Evolutionary conservation across 768 basidiomycete species (phyloP).

Genomic region (Suillus weaverae): DNA sequence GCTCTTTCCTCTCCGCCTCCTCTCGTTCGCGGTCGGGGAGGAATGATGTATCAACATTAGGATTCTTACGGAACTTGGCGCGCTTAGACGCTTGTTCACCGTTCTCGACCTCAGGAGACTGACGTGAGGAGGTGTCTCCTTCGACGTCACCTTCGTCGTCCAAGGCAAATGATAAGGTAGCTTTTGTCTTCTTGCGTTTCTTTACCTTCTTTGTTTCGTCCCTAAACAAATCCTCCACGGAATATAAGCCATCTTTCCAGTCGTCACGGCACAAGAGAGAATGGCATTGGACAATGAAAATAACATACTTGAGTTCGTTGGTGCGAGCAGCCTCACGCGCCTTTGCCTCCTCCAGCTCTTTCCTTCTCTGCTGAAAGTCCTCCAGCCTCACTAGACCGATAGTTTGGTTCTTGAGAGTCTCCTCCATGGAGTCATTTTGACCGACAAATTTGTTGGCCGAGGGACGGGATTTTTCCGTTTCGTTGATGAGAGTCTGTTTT

Average conservation of each 20-base stretch:
- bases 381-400: constrained; percentile 90
- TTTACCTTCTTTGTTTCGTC: constrained; percentile 83
- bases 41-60: constrained; percentile 96
- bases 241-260: constrained; percentile 60
- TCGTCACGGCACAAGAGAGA: constrained; percentile 10
- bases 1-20: constrained; percentile 83
- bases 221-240: constrained; percentile 84
- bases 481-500: constrained; percentile 77
- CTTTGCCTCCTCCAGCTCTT: constrained; percentile 89
- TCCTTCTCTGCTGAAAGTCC: constrained; percentile 87
- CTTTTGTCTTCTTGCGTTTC: constrained; percentile 92
- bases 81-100: constrained; percentile 62
- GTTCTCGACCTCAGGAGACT: constrained; percentile 37
- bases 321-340: constrained; percentile 85
- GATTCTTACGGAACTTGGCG: constrained; percentile 89
- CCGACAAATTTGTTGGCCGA: constrained; percentile 89
- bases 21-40: constrained; percentile 97
- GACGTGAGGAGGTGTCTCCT: constrained; percentile 38
- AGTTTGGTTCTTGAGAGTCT: constrained; percentile 85
- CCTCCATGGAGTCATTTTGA: constrained; percentile 93
- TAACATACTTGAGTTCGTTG: constrained; percentile 83
- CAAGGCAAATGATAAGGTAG: constrained; percentile 87
- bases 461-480: constrained; percentile 91
- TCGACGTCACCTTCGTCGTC: constrained; percentile 68
- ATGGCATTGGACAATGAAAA: constrained; percentile 27